Base-by-base conservation (phyloP, 176 grass and related monocot species). In the Aegilops speltoides region DNA sequence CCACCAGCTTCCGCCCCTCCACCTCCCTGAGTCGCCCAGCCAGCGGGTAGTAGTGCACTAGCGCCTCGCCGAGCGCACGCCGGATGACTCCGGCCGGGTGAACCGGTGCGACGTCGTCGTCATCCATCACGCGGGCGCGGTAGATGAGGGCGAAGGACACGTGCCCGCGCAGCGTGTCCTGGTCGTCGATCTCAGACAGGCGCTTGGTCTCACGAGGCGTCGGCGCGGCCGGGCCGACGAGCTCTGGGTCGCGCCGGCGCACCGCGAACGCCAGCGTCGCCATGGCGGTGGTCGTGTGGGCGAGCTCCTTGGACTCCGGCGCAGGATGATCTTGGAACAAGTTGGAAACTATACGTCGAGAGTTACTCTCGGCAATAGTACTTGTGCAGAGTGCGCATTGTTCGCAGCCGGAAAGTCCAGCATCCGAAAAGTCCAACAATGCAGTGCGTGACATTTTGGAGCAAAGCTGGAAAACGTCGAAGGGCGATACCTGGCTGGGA, bases 131-230 rank as follows among this genome's bases (percentile, higher is more conserved):
- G 8, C 36, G 7, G 23, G 43, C 79, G 7, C 73, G 87, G 84
- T 87, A 94, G 17, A 92, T 43, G 40, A 85, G 41, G 24, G 83
- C 5, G 60, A 83, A 68, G 2, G 41, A 17, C 8, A 81, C 76
- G 0, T 84, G 76, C 5, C 40, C 1, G 0, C 82, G 85, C 22
- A 95, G 77, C 1, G 33, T 32, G 1, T 77, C 88, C 70, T 95
- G 85, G 88, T 90, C 93, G 61, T 95, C 93, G 68, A 92, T 83
- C 82, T 95, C 93, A 19, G 90, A 92, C 11, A 95, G 73, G 11
- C 70, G 87, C 43, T 92, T 95, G 12, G 78, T 75, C 68, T 92
- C 85, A 0, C 40, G 75, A 0, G 85, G 90, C 24, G 88, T 90
- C 10, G 79, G 73, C 19, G 6, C 10, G 1, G 85, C 64, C 0